Evolutionary conservation across 805 yeast species (phyloP).

Genomic region (Saturnispora halmiae): DNA sequence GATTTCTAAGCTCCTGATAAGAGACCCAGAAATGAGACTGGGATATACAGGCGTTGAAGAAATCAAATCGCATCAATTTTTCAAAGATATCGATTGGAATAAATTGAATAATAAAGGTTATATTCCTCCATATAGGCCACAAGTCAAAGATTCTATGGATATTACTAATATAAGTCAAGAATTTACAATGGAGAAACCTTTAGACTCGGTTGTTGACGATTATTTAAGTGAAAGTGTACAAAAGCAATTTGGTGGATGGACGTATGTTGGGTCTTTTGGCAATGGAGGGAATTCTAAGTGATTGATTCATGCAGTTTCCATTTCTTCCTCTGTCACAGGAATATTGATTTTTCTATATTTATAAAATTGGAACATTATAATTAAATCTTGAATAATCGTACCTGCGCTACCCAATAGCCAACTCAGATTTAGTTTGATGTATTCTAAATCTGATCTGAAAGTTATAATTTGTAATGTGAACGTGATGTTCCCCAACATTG

Average conservation of each 20-base stretch:
- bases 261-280: conserved; percentile 58
- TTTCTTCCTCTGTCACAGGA: no score
- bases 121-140: conserved; percentile 92
- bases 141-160: conserved; percentile 75
- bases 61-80: conserved; percentile 77
- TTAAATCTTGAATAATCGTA: conserved; percentile 59
- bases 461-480: conserved; percentile 66
- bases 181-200: conserved; percentile 87
- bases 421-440: conserved; percentile 53
- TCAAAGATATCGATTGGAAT: conserved; percentile 84
- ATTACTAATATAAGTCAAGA: conserved; percentile 90
- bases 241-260: conserved; percentile 98
- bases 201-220: conserved; percentile 92
- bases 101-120: conserved; percentile 77
- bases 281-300: conserved; percentile 8
- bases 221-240: conserved; percentile 91
- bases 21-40: conserved; percentile 77
- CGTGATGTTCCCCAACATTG: conserved; percentile 66
- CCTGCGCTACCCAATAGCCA: conserved; percentile 78
- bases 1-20: conserved; percentile 60
- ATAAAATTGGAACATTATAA: conserved; percentile 62
- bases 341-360: conserved; percentile 32
- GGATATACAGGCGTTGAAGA: conserved; percentile 76
- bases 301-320: background rate
- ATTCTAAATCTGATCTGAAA: conserved; percentile 52